Base-by-base conservation (phyloP, 306 rosid species). In the Prunus kanzakura region DNA sequence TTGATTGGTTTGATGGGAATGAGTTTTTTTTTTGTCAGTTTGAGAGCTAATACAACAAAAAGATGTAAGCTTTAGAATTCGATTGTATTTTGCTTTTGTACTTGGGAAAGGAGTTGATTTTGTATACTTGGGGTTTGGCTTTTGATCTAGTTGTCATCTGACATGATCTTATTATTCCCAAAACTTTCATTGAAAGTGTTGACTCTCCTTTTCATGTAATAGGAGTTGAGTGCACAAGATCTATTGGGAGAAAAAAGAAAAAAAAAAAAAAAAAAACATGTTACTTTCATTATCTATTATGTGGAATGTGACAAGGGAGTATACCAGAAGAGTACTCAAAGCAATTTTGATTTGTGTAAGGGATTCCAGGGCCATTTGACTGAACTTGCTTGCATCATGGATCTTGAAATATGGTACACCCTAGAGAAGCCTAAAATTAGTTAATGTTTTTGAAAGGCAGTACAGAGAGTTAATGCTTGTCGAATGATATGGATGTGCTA, bases 41-140 rank as follows among this genome's bases (percentile, higher is more conserved):
- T 23, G 14, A 38, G 20, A 45, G 56, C 22, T 46, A 66, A 55
- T 23, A 10, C 43, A 61, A 3, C 43, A 60, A 14, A 43, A 25
- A 10, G 46, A 45, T 61, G 58, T 27, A 29, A 45, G 47, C 77
- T 73, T 61, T 73, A 73, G 8, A 30, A 73, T 73, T 13, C 25
- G 16, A 10, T 55, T 1, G 12, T 68, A 10, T 27, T 25, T 69
- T 16, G 13, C 16, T 3, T 10, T 18, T 18, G 0, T 8, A 8
- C 7, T 71, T 54, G 50, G 64, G 60, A 12, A 4, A 45, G 29
- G 43, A 49, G 8, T 73, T 25, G 57, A 51, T 49, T 43, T 16
- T 56, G 18, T 16, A 4, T 15, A 1, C 3, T 43, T 58, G 22
- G 32, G 51, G 38, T 57, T 72, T 2, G 14, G 67, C 8, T 6